Evolutionary conservation across 106 monocot species (phyloP).

Genomic region (Platanthera zijinensis): DNA sequence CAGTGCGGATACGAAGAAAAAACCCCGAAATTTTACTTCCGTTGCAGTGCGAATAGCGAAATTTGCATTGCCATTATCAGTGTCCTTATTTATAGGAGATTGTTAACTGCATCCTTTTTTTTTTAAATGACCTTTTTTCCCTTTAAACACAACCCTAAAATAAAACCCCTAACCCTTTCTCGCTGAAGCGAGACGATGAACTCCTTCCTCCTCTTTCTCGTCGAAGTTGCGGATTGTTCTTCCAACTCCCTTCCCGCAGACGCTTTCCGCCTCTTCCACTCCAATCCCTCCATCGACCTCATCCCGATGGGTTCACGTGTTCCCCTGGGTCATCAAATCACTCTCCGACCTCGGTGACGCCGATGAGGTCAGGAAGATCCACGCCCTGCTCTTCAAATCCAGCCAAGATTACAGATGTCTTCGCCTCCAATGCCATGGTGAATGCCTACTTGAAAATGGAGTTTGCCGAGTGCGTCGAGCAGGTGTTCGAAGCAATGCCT

Average conservation of each 20-base stretch:
- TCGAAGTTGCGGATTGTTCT: slow-evolving; percentile 33
- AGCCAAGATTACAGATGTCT: slow-evolving; percentile 32
- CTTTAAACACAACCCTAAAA: too few relatives aligned
- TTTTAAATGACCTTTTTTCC: too few relatives aligned
- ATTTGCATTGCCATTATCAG: too few relatives aligned
- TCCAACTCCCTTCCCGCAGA: slow-evolving; percentile 27
- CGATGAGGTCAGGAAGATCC: slow-evolving; percentile 10
- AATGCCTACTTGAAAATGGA: slow-evolving; percentile 32
- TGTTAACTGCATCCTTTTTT: too few relatives aligned
- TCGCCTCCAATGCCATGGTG: slow-evolving; percentile 46
- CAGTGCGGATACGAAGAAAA: too few relatives aligned
- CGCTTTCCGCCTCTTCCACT: slow-evolving; percentile 27
- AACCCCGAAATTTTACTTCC: too few relatives aligned
- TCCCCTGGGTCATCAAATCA: slow-evolving; percentile 45
- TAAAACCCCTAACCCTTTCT: too few relatives aligned
- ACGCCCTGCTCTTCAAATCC: slow-evolving; percentile 27
- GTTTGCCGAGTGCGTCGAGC: slow-evolving; percentile 19
- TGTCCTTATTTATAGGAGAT: too few relatives aligned
- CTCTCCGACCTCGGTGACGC: slow-evolving; percentile 21
- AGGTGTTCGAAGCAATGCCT: slow-evolving; percentile 53
- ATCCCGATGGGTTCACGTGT: slow-evolving; percentile 61
- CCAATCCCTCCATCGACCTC: background rate
- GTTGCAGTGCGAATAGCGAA: too few relatives aligned
- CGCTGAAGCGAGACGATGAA: too few relatives aligned
- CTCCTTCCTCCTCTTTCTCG: background rate